phyloP scores from a whole-genome alignment of 2,329 filamentous ascomycete genomes.

The Hymenoscyphus fructigenus region DNA sequence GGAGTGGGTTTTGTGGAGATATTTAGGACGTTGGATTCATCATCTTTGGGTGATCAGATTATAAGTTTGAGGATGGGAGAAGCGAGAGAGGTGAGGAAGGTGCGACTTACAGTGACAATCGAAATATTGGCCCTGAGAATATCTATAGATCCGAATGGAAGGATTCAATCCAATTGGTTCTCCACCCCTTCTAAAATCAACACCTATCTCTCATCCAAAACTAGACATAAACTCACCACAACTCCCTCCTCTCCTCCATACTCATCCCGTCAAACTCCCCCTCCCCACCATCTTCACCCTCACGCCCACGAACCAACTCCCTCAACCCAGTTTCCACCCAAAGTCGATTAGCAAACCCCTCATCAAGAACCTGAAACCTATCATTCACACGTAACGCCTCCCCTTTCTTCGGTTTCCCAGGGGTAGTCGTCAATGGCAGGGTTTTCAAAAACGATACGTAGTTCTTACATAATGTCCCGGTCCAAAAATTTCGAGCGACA shows the following conservation, averaged over 20 bases:
- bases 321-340: slow-evolving; percentile 78
- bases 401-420: slow-evolving; percentile 63
- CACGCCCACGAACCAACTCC: slow-evolving; percentile 42
- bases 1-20: slow-evolving; percentile 47
- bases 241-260: slow-evolving; percentile 28
- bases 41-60: slow-evolving; percentile 55
- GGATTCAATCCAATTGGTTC: slow-evolving; percentile 80
- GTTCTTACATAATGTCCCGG: slow-evolving; percentile 58
- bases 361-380: slow-evolving; percentile 79
- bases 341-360: slow-evolving; percentile 68
- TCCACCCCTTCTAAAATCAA: slow-evolving; percentile 64
- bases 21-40: slow-evolving; percentile 76
- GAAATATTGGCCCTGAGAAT: slow-evolving; percentile 84
- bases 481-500: slow-evolving; percentile 62
- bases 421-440: slow-evolving; percentile 63
- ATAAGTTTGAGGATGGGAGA: slow-evolving; percentile 8
- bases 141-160: slow-evolving; percentile 88
- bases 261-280: slow-evolving; percentile 23
- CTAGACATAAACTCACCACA: slow-evolving; percentile 30
- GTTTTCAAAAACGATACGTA: slow-evolving; percentile 62
- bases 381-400: slow-evolving; percentile 82
- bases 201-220: slow-evolving; percentile 33
- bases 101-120: slow-evolving; percentile 77
- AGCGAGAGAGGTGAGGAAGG: no score
- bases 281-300: slow-evolving; percentile 19